Base-by-base conservation (phyloP, 371 early-diverging fungal genomes). In the Apophysomyces trapeziformis region DNA sequence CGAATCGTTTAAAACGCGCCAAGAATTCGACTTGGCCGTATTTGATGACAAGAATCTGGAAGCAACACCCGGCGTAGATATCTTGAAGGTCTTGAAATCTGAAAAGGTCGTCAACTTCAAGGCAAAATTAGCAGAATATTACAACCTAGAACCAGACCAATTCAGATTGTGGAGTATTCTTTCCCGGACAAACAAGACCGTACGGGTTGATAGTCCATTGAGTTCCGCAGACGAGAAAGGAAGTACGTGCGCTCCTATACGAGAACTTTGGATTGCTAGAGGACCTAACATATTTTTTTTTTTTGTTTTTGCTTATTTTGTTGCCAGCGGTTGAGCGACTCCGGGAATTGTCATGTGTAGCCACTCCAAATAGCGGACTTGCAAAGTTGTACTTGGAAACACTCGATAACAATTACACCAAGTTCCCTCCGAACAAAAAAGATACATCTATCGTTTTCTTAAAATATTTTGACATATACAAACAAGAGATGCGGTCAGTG, bases 131-230 rank as follows among this genome's bases (percentile, higher is more conserved):
- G 83, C 87, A 3, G 74, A 82, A 9, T 75, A 85, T 57, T 78
- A 86, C 47, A 72, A 80, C 12, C 56, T 90, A 2, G 66, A 78
- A 0, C 73, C 79, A 3, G 88, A 86, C 11, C 71, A 80, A 47
- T 80, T 96, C 63, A 86, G 96, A 38, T 73, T 98, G 58, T 98
- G 99, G 99, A 77, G 76, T 0, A 76, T 97, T 57, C 84, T 89
- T 5, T 83, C 83, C 12, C 89, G 97, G 11, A 88, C 92, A 70
- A 96, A 97, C 80, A 89, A 91, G 68, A 95, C 95, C 0, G 70
- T 90, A 12, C 85, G 99, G 35, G 92, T 94, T 1, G 96, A 95
- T 68, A 59, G 75, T 32, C 86, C 88, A 9, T 74, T 95, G 38
- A 68, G 75, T 1, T 66, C 78, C 1, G 44, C 72, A 1, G 79